A percentile compares a stretch with the other conserved stretches of the same genome.
These are phyloP conservation scores for Xerocomus cyaneibrunnescens DNA, from an alignment of 1,284 basidiomycete species.

Conservation along the genomic window DNA sequence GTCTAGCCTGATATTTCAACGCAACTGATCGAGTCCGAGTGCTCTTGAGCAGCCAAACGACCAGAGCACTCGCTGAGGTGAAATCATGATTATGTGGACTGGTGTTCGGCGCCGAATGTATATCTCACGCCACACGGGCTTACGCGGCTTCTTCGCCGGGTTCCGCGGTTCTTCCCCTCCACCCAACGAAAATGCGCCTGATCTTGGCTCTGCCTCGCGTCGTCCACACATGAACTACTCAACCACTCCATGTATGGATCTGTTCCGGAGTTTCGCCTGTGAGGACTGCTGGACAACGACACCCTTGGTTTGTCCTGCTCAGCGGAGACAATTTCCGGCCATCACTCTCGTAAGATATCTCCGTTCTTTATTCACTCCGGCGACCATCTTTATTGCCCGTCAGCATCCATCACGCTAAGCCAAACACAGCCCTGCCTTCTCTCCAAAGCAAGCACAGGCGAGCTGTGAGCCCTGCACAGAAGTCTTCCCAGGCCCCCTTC, in stretches of 20 bases:
- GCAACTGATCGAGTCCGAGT: no score
- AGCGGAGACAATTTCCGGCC: background rate
- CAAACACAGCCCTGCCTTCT: background rate
- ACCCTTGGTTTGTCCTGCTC: background rate
- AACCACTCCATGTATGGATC: no score
- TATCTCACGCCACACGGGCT: no score
- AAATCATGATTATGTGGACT: no score
- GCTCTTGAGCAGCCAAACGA: no score
- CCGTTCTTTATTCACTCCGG: conserved; percentile 4
- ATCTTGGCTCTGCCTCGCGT: background rate
- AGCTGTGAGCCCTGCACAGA: background rate
- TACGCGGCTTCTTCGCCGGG: no score
- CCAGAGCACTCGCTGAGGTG: no score
- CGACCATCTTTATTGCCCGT: background rate
- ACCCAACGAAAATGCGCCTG: no score
- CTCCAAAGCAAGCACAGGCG: conserved; percentile 4
- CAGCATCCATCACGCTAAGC: background rate
- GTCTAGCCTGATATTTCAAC: no score
- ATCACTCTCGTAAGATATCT: background rate
- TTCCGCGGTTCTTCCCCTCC: background rate
- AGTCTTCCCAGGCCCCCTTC: background rate
- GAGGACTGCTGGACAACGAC: background rate
- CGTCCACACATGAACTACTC: background rate
- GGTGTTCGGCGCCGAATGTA: no score
- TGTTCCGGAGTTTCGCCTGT: no score